Conservation (phyloP, 352 stramenopile species). For the Phytophthora agathidicida region DNA sequence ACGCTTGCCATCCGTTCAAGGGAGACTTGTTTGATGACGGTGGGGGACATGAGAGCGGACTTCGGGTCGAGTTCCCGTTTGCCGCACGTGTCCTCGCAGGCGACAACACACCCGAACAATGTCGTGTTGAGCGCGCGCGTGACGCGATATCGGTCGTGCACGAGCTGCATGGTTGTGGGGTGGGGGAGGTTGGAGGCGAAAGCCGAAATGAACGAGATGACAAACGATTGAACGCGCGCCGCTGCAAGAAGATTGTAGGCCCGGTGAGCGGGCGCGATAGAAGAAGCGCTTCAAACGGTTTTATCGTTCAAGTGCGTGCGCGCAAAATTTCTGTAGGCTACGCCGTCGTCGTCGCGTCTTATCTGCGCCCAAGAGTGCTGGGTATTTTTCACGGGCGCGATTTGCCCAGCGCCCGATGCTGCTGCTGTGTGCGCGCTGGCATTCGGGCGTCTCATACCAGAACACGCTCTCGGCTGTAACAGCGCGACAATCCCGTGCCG, state of each 20-base stretch:
- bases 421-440: too few relatives aligned
- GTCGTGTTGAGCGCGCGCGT: conserved; percentile 44
- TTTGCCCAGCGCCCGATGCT: too few relatives aligned
- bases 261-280: background rate
- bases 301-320: conserved; percentile 3
- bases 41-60: background rate
- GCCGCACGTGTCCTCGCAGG: conserved; percentile 41
- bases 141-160: conserved; percentile 39
- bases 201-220: conserved; percentile 6
- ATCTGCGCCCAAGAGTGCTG: too few relatives aligned
- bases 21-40: conserved; percentile 56
- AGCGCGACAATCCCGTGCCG: too few relatives aligned
- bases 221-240: background rate
- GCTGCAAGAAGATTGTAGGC: conserved; percentile 19
- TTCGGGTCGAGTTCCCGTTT: background rate
- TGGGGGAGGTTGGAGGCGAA: background rate
- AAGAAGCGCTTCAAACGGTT: conserved; percentile 4
- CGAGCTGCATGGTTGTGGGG: conserved; percentile 13
- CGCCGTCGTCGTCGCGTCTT: conserved; percentile 6
- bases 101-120: conserved; percentile 52
- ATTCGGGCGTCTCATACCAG: too few relatives aligned
- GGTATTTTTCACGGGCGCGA: too few relatives aligned
- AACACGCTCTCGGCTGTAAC: too few relatives aligned
- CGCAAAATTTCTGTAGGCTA: conserved; percentile 6
- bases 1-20: conserved; percentile 36